Percentiles rank a stretch among this genome's conserved stretches.
phyloP scores from a whole-genome alignment of 2,329 filamentous ascomycete genomes.

The Orbilia javanica region DNA sequence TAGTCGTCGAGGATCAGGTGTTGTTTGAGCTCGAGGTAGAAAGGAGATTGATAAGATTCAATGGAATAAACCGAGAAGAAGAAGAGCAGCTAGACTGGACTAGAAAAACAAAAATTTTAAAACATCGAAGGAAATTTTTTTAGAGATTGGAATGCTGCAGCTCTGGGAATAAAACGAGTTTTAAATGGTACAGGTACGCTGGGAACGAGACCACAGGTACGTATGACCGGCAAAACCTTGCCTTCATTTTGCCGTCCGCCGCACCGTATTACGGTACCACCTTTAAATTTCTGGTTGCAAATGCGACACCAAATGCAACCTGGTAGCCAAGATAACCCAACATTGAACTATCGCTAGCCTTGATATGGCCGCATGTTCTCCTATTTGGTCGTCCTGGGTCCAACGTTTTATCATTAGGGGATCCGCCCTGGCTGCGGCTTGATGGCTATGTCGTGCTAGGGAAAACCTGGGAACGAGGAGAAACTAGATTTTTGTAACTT shows the following conservation, averaged over 20 bases:
- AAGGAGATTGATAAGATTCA: neutral
- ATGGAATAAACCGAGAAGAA: neutral
- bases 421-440: neutral
- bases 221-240: slow-evolving; percentile 1
- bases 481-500: neutral
- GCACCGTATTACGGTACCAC: slow-evolving; percentile 3
- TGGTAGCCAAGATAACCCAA: slow-evolving; percentile 10
- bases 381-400: neutral
- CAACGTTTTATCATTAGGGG: neutral
- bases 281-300: neutral
- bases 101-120: neutral
- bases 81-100: neutral
- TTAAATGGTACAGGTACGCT: no score
- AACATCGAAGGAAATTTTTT: neutral
- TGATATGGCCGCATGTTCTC: neutral
- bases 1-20: slow-evolving; percentile 4
- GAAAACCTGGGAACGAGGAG: neutral
- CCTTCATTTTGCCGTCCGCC: neutral
- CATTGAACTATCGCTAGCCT: neutral
- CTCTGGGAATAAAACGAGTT: slow-evolving; percentile 13
- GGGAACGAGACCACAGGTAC: no score
- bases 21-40: neutral
- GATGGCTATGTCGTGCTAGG: neutral
- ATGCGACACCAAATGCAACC: slow-evolving; percentile 17
- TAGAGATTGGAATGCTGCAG: neutral